Base-by-base conservation (phyloP, 75 land plant species). In the Pinus tabuliformis region DNA sequence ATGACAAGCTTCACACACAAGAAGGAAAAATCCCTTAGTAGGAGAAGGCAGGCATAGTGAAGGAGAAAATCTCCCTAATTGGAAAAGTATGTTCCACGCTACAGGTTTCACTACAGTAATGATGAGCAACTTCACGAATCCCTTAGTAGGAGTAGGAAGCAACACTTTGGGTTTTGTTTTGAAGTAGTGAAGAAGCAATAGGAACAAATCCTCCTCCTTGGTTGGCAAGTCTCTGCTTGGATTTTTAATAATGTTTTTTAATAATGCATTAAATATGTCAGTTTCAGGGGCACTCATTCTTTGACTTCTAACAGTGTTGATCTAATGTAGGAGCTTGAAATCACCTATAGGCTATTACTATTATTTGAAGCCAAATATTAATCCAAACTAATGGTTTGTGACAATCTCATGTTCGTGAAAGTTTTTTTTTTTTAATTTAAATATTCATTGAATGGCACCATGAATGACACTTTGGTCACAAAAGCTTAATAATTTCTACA, bases 141-240 rank as follows among this genome's bases (percentile, higher is more conserved):
- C 63, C 81, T 96, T 4, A 65, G 83, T 61, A 80, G 87, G 70
- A 84, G 83, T 65, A 79, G 84, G 63, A 78, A 86, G 39, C 81
- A 82, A 5, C 79, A 85, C 21, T 73, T 79, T 64, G 95, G 92
- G 2, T 93, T 89, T 71, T 85, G 82, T 39, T 83, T 85, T 4
- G 92, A 68, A 39, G 56, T 36, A 22, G 45, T 68, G 22, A 57
- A 75, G 39, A 62, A 84, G 75, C 87, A 86, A 80, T 83, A 86
- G 36, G 84, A 91, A 30, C 83, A 88, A 5, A 80, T 88, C 9
- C 97, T 96, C 57, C 76, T 86, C 59, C 94, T 96, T 14, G 88
- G 83, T 28, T 96, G 96, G 96, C 95, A 90, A 1, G 92, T 86
- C 20, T 91, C 99, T 1, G 90, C 96, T 18, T 96, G 99, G 99